phyloP scores from a whole-genome alignment of 140 eudicot genomes.

The Bidens hawaiensis region DNA sequence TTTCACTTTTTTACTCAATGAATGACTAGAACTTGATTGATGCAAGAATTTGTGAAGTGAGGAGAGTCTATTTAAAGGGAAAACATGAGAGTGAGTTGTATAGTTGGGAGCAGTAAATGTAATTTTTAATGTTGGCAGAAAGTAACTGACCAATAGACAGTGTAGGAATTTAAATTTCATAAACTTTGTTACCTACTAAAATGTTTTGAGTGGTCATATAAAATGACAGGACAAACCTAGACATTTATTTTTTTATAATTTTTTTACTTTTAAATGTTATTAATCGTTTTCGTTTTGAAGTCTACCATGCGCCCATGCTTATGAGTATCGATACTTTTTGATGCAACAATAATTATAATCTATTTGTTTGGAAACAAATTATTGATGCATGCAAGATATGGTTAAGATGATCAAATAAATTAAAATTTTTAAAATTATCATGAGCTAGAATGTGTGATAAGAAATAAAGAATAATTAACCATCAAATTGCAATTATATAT shows the following conservation, averaged over 20 bases:
- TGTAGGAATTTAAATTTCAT: neutral
- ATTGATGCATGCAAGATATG: too few species aligned
- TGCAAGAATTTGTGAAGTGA: slow-evolving; percentile 14
- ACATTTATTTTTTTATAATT: neutral
- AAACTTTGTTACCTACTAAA: slow-evolving; percentile 20
- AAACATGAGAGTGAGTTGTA: slow-evolving; percentile 11
- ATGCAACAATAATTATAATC: neutral
- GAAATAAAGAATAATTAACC: too few species aligned
- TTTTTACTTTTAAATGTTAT: neutral
- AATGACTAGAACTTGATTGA: slow-evolving; percentile 20
- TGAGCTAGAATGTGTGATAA: too few species aligned
- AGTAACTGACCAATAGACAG: slow-evolving; percentile 20
- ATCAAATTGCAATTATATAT: too few species aligned
- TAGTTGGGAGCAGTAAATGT: slow-evolving; percentile 37
- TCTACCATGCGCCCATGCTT: neutral
- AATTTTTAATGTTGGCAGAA: slow-evolving; percentile 18
- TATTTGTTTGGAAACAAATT: neutral
- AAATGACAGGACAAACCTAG: neutral
- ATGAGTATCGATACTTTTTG: neutral
- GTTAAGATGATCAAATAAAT: too few species aligned
- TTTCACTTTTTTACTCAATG: neutral
- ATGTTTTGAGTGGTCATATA: neutral
- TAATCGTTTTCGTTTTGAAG: neutral
- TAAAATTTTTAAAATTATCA: too few species aligned
- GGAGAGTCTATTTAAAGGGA: slow-evolving; percentile 19